Percentiles rank a stretch among this genome's conserved stretches.
phyloP scores from a whole-genome alignment of 352 stramenopile genomes.

The Phytophthora agathidicida region DNA sequence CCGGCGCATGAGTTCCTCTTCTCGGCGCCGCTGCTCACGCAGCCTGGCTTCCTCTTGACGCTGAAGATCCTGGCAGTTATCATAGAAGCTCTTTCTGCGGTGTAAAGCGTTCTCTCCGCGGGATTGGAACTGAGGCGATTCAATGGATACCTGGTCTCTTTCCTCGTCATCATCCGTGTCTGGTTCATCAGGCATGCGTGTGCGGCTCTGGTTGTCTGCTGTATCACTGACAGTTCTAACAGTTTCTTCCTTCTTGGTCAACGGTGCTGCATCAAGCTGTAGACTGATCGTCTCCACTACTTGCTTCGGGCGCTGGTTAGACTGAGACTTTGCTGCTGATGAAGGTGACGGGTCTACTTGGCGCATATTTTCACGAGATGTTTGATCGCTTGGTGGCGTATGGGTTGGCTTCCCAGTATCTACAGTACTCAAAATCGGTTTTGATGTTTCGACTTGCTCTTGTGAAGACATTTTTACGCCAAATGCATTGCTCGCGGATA shows the following conservation, averaged over 20 bases:
- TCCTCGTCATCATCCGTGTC: conserved; percentile 17
- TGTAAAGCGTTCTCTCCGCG: conserved; percentile 3
- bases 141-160: conserved; percentile 12
- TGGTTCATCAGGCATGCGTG: not conserved
- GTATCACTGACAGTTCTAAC: conserved; percentile 1
- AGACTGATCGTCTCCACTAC: conserved; percentile 15
- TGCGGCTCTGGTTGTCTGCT: conserved; percentile 18
- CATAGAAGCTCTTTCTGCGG: conserved; percentile 48
- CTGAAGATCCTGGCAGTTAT: conserved; percentile 52
- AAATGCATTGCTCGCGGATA: too few relatives aligned
- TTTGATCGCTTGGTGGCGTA: too few relatives aligned
- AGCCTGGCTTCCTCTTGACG: conserved; percentile 39
- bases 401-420: too few relatives aligned
- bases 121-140: not conserved
- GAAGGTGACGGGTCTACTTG: not conserved
- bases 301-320: not conserved
- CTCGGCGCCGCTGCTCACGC: conserved; percentile 28
- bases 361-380: too few relatives aligned
- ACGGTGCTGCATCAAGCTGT: conserved; percentile 6
- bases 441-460: not conserved
- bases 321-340: not conserved
- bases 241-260: conserved; percentile 20
- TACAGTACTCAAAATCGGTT: too few relatives aligned
- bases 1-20: conserved; percentile 47
- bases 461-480: too few relatives aligned